phyloP scores from a whole-genome alignment of 805 yeast genomes.

The Debaryomyces hansenii region DNA sequence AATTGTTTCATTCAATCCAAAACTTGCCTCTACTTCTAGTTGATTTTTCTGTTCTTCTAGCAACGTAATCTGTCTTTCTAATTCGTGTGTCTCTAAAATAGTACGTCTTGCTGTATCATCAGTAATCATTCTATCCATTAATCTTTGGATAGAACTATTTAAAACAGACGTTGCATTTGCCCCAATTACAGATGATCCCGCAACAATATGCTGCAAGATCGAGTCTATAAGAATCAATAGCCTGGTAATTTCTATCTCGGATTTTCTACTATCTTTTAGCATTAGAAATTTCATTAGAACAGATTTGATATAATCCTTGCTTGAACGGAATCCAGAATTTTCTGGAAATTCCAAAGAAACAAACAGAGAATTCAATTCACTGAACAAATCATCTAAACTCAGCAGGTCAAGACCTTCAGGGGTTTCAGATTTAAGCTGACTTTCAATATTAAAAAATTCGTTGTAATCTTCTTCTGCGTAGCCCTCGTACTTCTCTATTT shows the following conservation, averaged over 20 bases:
- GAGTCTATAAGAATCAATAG: constrained; percentile 29
- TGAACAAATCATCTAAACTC: constrained; percentile 13
- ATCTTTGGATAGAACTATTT: constrained; percentile 30
- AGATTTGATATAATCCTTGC: constrained; percentile 11
- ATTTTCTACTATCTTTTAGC: constrained; percentile 25
- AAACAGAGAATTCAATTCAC: constrained; percentile 9
- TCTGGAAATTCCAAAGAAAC: background rate
- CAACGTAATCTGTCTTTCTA: constrained; percentile 19
- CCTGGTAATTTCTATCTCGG: constrained; percentile 21
- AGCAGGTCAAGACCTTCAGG: constrained; percentile 1
- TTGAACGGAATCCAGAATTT: background rate
- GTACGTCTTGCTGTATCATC: constrained; percentile 38
- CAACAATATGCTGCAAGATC: constrained; percentile 29
- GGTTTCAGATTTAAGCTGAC: background rate
- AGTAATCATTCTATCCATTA: constrained; percentile 33
- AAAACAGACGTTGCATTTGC: constrained; percentile 28
- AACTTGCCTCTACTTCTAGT: constrained; percentile 20
- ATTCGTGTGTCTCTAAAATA: constrained; percentile 27
- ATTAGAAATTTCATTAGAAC: constrained; percentile 26
- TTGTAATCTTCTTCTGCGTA: constrained; percentile 41
- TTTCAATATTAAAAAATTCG: constrained; percentile 12
- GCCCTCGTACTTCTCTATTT: constrained; percentile 37
- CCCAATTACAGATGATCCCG: constrained; percentile 22
- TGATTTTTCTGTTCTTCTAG: constrained; percentile 22
- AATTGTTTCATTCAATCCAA: constrained; percentile 19